Evolutionary conservation across 208 protist species (phyloP).

Genomic region (Wallacemonas sp.): DNA sequence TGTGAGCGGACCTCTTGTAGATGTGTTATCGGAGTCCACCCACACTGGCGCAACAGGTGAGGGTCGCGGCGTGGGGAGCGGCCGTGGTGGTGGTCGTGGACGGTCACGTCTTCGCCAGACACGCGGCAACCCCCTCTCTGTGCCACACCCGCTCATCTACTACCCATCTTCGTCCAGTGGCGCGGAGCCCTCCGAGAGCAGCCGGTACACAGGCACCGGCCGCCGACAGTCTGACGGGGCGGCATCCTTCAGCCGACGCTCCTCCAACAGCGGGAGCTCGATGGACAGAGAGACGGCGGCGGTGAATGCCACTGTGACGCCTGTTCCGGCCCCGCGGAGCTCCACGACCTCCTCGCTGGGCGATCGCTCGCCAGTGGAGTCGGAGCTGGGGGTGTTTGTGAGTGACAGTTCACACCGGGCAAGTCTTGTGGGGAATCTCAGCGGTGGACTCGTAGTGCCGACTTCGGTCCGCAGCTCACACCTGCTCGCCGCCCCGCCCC

Average conservation of each 20-base stretch:
- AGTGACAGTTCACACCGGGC: not conserved
- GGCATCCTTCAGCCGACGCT: too few relatives aligned
- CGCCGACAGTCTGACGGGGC: too few relatives aligned
- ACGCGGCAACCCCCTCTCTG: not conserved
- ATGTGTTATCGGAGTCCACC: too few relatives aligned
- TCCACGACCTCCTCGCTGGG: not conserved
- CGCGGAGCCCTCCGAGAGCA: not conserved
- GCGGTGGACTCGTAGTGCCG: conserved; percentile 3
- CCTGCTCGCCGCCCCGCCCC: too few relatives aligned
- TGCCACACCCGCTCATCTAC: conserved; percentile 11
- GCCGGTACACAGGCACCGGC: not conserved
- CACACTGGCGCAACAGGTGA: too few relatives aligned
- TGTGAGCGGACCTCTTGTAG: too few relatives aligned
- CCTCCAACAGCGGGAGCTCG: too few relatives aligned
- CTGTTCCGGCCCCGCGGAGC: not conserved
- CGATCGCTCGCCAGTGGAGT: not conserved
- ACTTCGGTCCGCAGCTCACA: not conserved
- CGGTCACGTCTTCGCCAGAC: not conserved
- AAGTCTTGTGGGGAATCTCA: not conserved
- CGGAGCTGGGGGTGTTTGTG: not conserved
- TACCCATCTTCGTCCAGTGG: not conserved
- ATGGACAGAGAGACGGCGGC: too few relatives aligned
- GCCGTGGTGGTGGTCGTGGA: not conserved
- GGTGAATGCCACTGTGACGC: too few relatives aligned
- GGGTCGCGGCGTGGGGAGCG: not conserved